Evolutionary conservation across 2,329 filamentous ascomycete species (phyloP).

Genomic region (Plenodomus biglobosus): DNA sequence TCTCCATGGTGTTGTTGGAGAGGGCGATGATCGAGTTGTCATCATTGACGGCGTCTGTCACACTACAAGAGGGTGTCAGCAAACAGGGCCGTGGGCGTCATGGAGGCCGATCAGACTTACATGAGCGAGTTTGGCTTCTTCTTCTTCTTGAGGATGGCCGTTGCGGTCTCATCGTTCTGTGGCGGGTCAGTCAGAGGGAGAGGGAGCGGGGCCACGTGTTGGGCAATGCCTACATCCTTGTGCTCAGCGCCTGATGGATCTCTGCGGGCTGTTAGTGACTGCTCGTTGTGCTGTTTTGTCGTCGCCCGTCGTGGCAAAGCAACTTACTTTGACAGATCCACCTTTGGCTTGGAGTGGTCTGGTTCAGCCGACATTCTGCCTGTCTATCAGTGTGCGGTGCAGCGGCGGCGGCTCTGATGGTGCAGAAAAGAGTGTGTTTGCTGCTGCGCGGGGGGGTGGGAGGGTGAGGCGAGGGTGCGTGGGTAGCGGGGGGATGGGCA

Average conservation of each 20-base stretch:
- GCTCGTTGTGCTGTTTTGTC: conserved; percentile 2
- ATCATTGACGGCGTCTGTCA: conserved; percentile 98
- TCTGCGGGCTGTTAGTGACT: conserved; percentile 57
- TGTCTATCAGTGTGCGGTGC: conserved; percentile 16
- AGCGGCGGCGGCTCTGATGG: conserved; percentile 14
- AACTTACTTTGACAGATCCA: conserved; percentile 52
- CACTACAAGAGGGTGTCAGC: conserved; percentile 63
- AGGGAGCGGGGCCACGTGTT: conserved; percentile 6
- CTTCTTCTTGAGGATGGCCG: conserved; percentile 99
- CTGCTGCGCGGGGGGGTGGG: conserved; percentile 19
- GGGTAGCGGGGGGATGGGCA: conserved; percentile 26
- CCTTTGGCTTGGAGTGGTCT: conserved; percentile 52
- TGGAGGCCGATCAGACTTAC: conserved; percentile 62
- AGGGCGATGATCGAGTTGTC: conserved; percentile 99
- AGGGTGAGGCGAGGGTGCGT: conserved; percentile 20
- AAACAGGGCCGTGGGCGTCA: too few relatives aligned
- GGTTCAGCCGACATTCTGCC: conserved; percentile 54
- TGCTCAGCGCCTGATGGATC: conserved; percentile 86
- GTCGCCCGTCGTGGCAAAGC: conserved; percentile 9
- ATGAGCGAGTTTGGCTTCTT: conserved; percentile 99
- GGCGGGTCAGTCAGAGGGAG: conserved; percentile 35
- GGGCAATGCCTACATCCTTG: conserved; percentile 65
- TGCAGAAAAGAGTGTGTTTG: conserved; percentile 13
- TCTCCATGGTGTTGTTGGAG: conserved; percentile 98
- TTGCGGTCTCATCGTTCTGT: conserved; percentile 86